Base-by-base conservation (phyloP, 2,329 filamentous ascomycete species). In the Helminthosporium solani region DNA sequence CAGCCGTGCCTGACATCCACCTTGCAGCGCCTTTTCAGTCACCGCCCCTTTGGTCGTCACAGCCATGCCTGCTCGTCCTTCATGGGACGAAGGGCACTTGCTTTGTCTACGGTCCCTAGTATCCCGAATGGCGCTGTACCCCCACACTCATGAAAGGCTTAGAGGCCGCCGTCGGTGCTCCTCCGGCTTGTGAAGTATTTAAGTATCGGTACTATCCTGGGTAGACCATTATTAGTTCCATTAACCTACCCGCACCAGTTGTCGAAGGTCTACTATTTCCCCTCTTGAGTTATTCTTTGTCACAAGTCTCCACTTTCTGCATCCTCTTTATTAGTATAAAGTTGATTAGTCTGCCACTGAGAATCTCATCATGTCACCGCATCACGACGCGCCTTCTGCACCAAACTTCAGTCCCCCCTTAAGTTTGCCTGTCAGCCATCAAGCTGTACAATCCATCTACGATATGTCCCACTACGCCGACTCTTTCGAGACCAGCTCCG, bases 331-430 rank as follows among this genome's bases (percentile, higher is more conserved):
- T 61, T 52, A 47, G 40, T 61, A 66, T 64, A 66, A 63, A 64
- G 57, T 49, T 44, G 31, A 41, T 50, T 52, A 46, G 43, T 40
- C 46, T 31, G 46, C 42, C 21, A 23, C 40, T 49, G 40, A 50
- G 38, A 12, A 31, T 37, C 35, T 40, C 50, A 61, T 38, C 50
- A 71, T 71, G 68, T 69, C 68, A 58, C 68, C 68, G 11, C 68
- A 70, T 52, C 56, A 66, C 58, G 68, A 70, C 66, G 64, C 66
- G 46, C 66, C 66, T 42, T 67, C 65, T 8, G 56, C 58, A 31
- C 58, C 60, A 33, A 67, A 65, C 59, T 70, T 62, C 53, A 57
- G 58, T n/a, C 47, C 59, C 34, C 50, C 50, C 16, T 58, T 61
- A 20, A 52, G 44, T 12, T 66, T 61, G 36, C 44, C 57, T 23